Evolutionary conservation across 352 stramenopile species (phyloP).

Genomic region (Phytophthora boehmeriae): DNA sequence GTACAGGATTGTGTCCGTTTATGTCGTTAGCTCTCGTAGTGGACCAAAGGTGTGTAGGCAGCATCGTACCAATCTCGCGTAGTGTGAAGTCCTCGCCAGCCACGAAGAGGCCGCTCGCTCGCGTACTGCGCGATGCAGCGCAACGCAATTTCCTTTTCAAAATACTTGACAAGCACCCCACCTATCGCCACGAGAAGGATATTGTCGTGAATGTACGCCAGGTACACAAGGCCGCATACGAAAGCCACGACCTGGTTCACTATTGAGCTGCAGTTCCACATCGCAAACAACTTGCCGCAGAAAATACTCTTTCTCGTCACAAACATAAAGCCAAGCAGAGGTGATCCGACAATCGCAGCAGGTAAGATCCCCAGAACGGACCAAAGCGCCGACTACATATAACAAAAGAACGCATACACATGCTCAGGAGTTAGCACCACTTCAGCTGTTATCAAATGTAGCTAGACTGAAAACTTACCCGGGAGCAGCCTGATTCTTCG

Average conservation of each 20-base stretch:
- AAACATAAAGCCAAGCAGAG: conserved; percentile 73
- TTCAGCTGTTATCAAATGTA: neutral
- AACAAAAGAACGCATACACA: conserved; percentile 5
- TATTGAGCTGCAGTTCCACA: conserved; percentile 77
- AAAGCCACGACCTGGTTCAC: conserved; percentile 77
- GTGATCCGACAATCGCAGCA: conserved; percentile 58
- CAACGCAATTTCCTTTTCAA: conserved; percentile 70
- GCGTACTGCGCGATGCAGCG: conserved; percentile 83
- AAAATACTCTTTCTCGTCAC: conserved; percentile 76
- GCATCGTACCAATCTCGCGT: conserved; percentile 89
- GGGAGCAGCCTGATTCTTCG: conserved; percentile 74
- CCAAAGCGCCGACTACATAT: conserved; percentile 55
- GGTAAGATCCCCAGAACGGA: conserved; percentile 70
- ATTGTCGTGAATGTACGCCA: conserved; percentile 72
- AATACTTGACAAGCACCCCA: conserved; percentile 68
- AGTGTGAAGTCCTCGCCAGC: conserved; percentile 81
- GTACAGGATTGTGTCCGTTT: too few species aligned
- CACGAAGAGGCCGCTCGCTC: conserved; percentile 61
- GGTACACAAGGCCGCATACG: conserved; percentile 56
- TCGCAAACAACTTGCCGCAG: conserved; percentile 70
- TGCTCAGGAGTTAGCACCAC: conserved; percentile 11
- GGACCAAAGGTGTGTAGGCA: conserved; percentile 79
- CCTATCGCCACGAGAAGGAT: conserved; percentile 62
- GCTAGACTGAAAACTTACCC: conserved; percentile 41
- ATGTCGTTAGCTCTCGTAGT: conserved; percentile 57